phyloP scores from a whole-genome alignment of 768 basidiomycete species.

The Psilocybe tampanensis region DNA sequence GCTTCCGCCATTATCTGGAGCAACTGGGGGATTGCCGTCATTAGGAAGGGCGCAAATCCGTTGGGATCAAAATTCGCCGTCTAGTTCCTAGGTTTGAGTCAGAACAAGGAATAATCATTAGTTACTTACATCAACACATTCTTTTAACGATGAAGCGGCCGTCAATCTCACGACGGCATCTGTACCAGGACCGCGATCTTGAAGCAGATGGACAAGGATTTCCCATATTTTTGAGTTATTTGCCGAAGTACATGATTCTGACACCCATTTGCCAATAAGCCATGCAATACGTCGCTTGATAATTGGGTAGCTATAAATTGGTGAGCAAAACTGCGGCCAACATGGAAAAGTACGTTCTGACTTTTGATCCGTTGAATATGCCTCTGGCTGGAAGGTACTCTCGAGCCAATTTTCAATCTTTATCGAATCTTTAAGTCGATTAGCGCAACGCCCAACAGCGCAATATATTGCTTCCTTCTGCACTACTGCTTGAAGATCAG shows the following conservation, averaged over 20 bases:
- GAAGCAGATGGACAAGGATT: constrained; percentile 75
- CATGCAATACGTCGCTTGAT: constrained; percentile 95
- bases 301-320: constrained; percentile 70
- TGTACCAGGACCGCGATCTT: constrained; percentile 66
- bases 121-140: constrained; percentile 80
- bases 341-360: constrained; percentile 29
- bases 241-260: constrained; percentile 62
- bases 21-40: constrained; percentile 60
- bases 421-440: constrained; percentile 60
- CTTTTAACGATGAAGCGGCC: constrained; percentile 75
- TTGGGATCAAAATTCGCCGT: constrained; percentile 63
- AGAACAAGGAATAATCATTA: neutral
- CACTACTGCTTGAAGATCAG: constrained; percentile 60
- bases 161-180: constrained; percentile 88
- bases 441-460: constrained; percentile 82
- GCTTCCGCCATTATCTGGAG: constrained; percentile 73
- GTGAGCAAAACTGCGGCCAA: constrained; percentile 9
- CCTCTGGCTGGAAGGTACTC: constrained; percentile 60
- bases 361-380: constrained; percentile 59
- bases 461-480: constrained; percentile 90
- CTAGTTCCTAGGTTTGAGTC: constrained; percentile 36
- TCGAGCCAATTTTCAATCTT: constrained; percentile 74
- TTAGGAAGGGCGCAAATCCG: constrained; percentile 71
- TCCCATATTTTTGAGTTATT: constrained; percentile 77
- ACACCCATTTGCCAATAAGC: constrained; percentile 89